Conservation (phyloP, 2,329 filamentous ascomycete species). For the Myriosclerotinia curreyana region DNA sequence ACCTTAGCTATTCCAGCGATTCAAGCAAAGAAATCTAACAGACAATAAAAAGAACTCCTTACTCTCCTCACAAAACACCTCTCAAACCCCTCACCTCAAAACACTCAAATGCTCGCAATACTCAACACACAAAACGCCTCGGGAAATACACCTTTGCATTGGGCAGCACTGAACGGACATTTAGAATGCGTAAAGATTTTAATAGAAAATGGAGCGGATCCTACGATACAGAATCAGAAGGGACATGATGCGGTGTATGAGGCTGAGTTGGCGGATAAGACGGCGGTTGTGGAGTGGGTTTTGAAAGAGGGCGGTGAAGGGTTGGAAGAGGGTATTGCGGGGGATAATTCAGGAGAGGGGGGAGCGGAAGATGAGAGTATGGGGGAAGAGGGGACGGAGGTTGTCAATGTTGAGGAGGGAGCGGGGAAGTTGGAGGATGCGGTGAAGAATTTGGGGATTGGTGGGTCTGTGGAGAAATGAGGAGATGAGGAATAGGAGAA, state of each 20-base stretch:
- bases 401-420: conserved; percentile 11
- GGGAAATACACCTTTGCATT: conserved; percentile 90
- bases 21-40: not conserved
- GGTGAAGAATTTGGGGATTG: conserved; percentile 9
- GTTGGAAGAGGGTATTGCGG: conserved; percentile 39
- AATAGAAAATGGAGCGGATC: conserved; percentile 71
- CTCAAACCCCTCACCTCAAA: conserved; percentile 36
- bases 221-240: conserved; percentile 74
- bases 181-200: conserved; percentile 75
- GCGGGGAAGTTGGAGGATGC: not conserved
- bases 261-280: conserved; percentile 67
- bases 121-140: conserved; percentile 71
- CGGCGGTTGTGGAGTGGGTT: conserved; percentile 58
- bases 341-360: conserved; percentile 28
- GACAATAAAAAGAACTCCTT: conserved; percentile 17
- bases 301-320: conserved; percentile 42
- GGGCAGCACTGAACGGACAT: conserved; percentile 89
- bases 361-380: conserved; percentile 27
- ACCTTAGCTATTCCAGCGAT: too few species aligned
- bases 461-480: conserved; percentile 1
- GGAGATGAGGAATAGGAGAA: too few species aligned
- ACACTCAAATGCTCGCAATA: conserved; percentile 44
- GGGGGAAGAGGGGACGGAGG: conserved; percentile 22
- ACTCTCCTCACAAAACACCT: conserved; percentile 46
- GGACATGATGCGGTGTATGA: conserved; percentile 79